A percentile compares a stretch with the other conserved stretches of the same genome.
phyloP scores from a whole-genome alignment of 73 alveolate genomes.

The Urostyla sp. region DNA sequence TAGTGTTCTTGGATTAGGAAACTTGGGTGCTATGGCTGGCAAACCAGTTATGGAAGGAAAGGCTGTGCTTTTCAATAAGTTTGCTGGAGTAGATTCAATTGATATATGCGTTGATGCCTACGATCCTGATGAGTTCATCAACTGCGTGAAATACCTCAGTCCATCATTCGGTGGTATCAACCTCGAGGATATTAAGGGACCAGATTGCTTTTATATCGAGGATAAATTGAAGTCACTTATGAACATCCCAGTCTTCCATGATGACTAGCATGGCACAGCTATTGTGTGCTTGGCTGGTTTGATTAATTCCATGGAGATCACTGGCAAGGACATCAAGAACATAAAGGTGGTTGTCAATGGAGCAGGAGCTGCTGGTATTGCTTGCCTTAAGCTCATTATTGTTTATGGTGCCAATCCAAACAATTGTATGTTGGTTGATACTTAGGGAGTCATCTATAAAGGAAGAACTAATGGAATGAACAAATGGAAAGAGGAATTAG shows the following conservation, averaged over 20 bases:
- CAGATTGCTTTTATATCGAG: conserved; percentile 82
- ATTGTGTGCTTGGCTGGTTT: conserved; percentile 76
- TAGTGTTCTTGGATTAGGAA: conserved; percentile 80
- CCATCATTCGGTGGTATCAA: conserved; percentile 79
- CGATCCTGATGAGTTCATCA: conserved; percentile 67
- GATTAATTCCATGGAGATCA: conserved; percentile 61
- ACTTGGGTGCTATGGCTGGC: conserved; percentile 80
- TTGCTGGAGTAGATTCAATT: conserved; percentile 76
- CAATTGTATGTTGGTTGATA: conserved; percentile 69
- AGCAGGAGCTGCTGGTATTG: conserved; percentile 90
- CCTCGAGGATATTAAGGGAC: conserved; percentile 86
- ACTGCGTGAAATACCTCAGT: conserved; percentile 62
- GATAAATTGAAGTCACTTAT: conserved; percentile 57
- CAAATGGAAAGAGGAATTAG: conserved; percentile 67
- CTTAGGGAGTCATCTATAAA: conserved; percentile 76
- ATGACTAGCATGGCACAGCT: conserved; percentile 88
- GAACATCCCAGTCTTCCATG: conserved; percentile 85
- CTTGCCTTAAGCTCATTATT: conserved; percentile 56
- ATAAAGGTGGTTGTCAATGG: conserved; percentile 77
- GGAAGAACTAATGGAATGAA: conserved; percentile 85
- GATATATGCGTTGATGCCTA: conserved; percentile 72
- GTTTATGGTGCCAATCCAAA: conserved; percentile 67
- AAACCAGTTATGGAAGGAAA: conserved; percentile 91
- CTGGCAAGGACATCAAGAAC: conserved; percentile 66
- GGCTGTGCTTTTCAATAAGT: conserved; percentile 73